A percentile compares a stretch with the other conserved stretches of the same genome.
Evolutionary conservation across 2,329 filamentous ascomycete species (phyloP).

Genomic region (Chrysosphaeria jannelii): DNA sequence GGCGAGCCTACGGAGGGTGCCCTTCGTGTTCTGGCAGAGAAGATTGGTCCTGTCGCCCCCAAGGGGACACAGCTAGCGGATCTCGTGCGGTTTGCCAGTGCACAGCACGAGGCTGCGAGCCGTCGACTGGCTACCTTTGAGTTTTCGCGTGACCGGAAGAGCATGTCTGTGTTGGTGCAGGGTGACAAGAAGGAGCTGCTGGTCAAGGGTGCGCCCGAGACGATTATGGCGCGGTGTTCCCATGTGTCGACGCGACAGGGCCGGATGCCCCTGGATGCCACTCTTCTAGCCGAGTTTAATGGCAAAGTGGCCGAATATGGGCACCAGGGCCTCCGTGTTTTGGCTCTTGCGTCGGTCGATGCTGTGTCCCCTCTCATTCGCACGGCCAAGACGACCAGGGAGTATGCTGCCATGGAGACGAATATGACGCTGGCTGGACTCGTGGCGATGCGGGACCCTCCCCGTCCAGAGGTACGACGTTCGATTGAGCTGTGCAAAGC

Average conservation of each 20-base stretch:
- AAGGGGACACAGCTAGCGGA: conserved; percentile 21
- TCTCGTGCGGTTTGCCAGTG: conserved; percentile 53
- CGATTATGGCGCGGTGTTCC: conserved; percentile 75
- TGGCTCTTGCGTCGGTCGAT: conserved; percentile 67
- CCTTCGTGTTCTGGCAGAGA: conserved; percentile 69
- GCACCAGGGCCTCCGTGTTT: conserved; percentile 75
- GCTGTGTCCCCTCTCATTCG: conserved; percentile 35
- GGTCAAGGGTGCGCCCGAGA: conserved; percentile 90
- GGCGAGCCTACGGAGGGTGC: conserved; percentile 92
- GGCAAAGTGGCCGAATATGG: conserved; percentile 78
- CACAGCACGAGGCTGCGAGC: conserved; percentile 50
- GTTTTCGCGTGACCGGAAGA: conserved; percentile 93
- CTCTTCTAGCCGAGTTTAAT: conserved; percentile 39
- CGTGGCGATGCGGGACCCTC: conserved; percentile 88
- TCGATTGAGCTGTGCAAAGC: conserved; percentile 75
- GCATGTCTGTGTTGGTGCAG: conserved; percentile 85
- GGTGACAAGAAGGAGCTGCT: conserved; percentile 45
- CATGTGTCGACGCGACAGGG: too few species aligned
- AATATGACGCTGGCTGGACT: conserved; percentile 83
- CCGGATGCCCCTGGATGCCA: too few species aligned
- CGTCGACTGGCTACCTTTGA: conserved; percentile 68
- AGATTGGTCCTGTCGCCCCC: conserved; percentile 58
- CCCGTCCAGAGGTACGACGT: conserved; percentile 62
- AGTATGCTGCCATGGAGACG: conserved; percentile 73
- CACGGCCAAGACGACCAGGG: conserved; percentile 49